Evolutionary conservation across 2,329 filamentous ascomycete genomes (phyloP).

Genomic region (Pseudocercospora macadamiae): DNA sequence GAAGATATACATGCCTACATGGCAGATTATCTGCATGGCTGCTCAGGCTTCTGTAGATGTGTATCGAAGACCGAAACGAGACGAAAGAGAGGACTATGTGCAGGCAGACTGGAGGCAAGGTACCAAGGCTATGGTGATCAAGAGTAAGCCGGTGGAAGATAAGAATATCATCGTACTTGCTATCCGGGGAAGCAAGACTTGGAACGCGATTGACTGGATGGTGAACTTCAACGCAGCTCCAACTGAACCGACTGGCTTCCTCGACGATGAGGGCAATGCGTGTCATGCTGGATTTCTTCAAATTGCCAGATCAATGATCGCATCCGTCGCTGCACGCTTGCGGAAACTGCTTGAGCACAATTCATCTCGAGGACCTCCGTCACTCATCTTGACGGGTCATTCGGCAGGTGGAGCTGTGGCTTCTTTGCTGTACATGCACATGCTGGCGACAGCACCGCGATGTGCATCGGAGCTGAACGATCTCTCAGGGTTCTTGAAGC

Average conservation of each 20-base stretch:
- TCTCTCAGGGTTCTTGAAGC: constrained; percentile 71
- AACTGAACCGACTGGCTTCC: constrained; percentile 66
- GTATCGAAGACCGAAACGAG: constrained; percentile 66
- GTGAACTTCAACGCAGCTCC: constrained; percentile 77
- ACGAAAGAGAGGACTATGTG: constrained; percentile 70
- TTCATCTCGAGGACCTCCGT: constrained; percentile 66
- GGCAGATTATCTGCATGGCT: constrained; percentile 75
- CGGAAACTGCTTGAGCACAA: constrained; percentile 72
- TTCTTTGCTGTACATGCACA: constrained; percentile 77
- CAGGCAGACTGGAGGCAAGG: constrained; percentile 71
- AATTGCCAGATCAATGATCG: constrained; percentile 74
- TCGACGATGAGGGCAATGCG: constrained; percentile 76
- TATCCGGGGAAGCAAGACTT: constrained; percentile 71
- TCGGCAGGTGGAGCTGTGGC: constrained; percentile 85
- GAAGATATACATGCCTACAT: constrained; percentile 72
- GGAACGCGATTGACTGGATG: constrained; percentile 79
- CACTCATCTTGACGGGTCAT: constrained; percentile 81
- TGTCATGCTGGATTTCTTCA: constrained; percentile 81
- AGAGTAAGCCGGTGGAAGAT: constrained; percentile 76
- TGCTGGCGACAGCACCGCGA: constrained; percentile 62
- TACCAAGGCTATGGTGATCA: constrained; percentile 85
- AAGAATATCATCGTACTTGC: constrained; percentile 81
- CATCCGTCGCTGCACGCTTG: constrained; percentile 71
- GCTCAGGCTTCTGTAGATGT: constrained; percentile 76
- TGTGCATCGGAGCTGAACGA: constrained; percentile 69